Conservation (phyloP, 805 yeast genomes). For the Sugiyamaella valdiviana region DNA sequence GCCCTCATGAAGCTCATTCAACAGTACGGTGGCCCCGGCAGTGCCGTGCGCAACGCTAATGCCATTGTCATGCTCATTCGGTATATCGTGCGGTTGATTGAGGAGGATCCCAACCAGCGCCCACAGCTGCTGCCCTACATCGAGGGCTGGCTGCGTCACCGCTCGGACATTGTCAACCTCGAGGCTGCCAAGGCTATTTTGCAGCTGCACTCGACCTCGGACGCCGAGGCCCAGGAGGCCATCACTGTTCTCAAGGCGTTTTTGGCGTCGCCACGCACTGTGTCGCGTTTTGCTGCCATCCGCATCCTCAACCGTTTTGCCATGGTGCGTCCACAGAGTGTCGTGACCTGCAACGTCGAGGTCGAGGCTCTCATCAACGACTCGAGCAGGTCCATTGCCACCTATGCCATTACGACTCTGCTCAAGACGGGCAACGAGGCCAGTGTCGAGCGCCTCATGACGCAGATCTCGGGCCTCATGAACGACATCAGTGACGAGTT, state of each 20-base stretch:
- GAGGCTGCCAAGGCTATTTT: constrained; percentile 82
- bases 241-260: constrained; percentile 68
- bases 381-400: constrained; percentile 83
- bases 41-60: constrained; percentile 65
- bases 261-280: constrained; percentile 80
- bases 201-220: constrained; percentile 47
- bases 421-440: constrained; percentile 91
- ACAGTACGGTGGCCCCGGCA: constrained; percentile 52
- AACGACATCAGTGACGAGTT: constrained; percentile 94
- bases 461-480: constrained; percentile 81
- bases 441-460: constrained; percentile 80
- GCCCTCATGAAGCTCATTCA: constrained; percentile 86
- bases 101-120: constrained; percentile 63
- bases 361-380: constrained; percentile 84
- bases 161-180: constrained; percentile 81
- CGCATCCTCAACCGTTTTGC: constrained; percentile 84
- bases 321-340: constrained; percentile 67
- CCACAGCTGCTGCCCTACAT: constrained; percentile 58
- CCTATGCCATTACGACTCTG: constrained; percentile 93
- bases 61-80: constrained; percentile 83
- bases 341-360: constrained; percentile 68
- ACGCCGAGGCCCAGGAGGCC: constrained; percentile 58
- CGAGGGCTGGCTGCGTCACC: constrained; percentile 65
- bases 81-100: constrained; percentile 63
- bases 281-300: constrained; percentile 89